Base-by-base conservation (phyloP, 2,329 filamentous ascomycete species). In the Claviceps digitariae region DNA sequence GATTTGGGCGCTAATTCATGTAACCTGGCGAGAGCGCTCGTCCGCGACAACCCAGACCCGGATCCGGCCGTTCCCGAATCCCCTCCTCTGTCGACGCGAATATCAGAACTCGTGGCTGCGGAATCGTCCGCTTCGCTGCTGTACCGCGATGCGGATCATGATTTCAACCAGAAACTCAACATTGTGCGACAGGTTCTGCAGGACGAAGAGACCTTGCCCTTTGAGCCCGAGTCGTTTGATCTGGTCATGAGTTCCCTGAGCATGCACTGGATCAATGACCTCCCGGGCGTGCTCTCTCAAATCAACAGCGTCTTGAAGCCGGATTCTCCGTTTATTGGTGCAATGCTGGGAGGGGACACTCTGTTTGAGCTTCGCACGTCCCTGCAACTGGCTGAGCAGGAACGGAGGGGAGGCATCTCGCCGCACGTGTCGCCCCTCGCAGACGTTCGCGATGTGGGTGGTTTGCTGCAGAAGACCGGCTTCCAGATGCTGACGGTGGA, bases 401-500 rank as follows among this genome's bases (percentile, higher is more conserved):
- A 98, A 63, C 79, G 91, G 17, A 78, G 87, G 21, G 93, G 93
- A n/a, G 93, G 93, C 29, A 86, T 98, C 49, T 87, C 86, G 7
- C 90, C 90, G 2, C 90, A 91, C 63, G 85, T 95, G 25, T 95
- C 89, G 4, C 93, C 93, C 3, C 70, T 98, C 21, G 93, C 91
- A 0, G 90, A 98, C 67, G 89, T 96, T 10, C 79, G 87, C 20
- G 94, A 98, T 64, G 80, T 97, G 1, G 93, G 93, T 2, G 90
- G 90, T 1, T 72, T 98, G 52, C 72, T 98, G 57, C 86, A 87
- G 60, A 83, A 84, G 57, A 87, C 91, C 0, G 90, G 90, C 20
- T 98, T 97, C 74, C 94, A 90, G 68, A 86, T 98, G 74, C 75
- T 97, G 61, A 98, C 94, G 0, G 90, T 98, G 1, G 93, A 98